phyloP scores from a whole-genome alignment of 176 grass and related monocot genomes.

The Panicum miliaceum region DNA sequence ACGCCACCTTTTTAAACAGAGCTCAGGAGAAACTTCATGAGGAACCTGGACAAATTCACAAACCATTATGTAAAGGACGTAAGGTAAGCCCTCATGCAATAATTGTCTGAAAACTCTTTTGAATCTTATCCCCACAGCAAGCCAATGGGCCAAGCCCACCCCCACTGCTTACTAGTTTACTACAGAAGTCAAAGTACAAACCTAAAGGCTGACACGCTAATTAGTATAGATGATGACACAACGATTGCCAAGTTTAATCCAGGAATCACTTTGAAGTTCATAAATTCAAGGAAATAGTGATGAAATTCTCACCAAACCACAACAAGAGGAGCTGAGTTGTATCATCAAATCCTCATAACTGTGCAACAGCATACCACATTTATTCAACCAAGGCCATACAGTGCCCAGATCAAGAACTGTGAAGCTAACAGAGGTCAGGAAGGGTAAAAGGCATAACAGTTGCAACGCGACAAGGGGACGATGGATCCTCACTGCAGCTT shows the following conservation, averaged over 20 bases:
- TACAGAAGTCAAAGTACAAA: not conserved
- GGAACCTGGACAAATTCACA: not conserved
- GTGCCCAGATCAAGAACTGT: conserved; percentile 36
- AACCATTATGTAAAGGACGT: not conserved
- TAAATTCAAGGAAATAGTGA: conserved; percentile 14
- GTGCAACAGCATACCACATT: conserved; percentile 43
- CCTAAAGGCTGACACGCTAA: not conserved
- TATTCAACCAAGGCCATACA: conserved; percentile 46
- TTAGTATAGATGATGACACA: not conserved
- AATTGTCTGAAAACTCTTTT: not conserved
- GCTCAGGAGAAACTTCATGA: not conserved
- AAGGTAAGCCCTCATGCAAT: not conserved
- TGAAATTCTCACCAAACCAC: conserved; percentile 12
- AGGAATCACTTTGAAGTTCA: not conserved
- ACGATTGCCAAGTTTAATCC: not conserved
- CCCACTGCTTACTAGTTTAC: not conserved
- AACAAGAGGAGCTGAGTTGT: conserved; percentile 45
- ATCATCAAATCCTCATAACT: conserved; percentile 33
- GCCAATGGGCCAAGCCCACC: not conserved
- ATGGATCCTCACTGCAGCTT: conserved; percentile 34
- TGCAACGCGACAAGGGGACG: conserved; percentile 4
- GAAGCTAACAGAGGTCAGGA: conserved; percentile 43
- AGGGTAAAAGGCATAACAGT: conserved; percentile 19
- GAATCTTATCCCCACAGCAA: not conserved
- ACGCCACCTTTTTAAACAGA: not conserved